Base-by-base conservation (phyloP, 2,329 filamentous ascomycete genomes). In the Colletotrichum sp. region DNA sequence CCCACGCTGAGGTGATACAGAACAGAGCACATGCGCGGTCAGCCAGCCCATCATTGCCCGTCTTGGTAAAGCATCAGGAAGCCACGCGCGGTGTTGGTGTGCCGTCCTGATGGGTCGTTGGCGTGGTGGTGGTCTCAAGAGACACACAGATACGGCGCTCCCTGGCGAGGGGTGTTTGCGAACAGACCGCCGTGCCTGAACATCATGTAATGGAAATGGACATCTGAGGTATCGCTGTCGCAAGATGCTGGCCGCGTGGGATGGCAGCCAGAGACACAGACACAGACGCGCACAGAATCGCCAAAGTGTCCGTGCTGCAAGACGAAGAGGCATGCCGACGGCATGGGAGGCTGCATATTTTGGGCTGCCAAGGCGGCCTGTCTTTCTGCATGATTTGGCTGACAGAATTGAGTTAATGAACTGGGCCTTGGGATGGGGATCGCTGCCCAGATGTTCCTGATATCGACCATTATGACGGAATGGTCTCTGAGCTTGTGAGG, bases 361-460 rank as follows among this genome's bases (percentile, higher is more conserved):
- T 8, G 66, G 30, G 55, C 10, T 13, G 43, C 43, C 43, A 52
- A 52, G 43, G 10, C 43, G 43, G 43, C 43, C 43, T 52, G 27
- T 61, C 32, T 64, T 64, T 32, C 61, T 34, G 61, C 36, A n/a
- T 32, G 61, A 64, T 16, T 25, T 55, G 64, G 52, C 30, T 43
- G 36, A 43, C 55, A 30, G 48, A n/a, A 43, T 69, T 25, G 34
- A 34, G 15, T 27, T 60, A 27, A 32, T 61, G 18, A 27, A 32
- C 25, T 70, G 18, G 28, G 28, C 22, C 32, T 39, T 61, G 56
- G 25, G 36, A 64, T 62, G 56, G 66, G 67, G 56, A 70, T 71
- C 68, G 68, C 68, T 71, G 68, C 68, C 67, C 68, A 70, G 39
- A 70, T 70, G 43, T 65, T 22, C 58, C 60, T 65, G 30, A 65